A percentile compares a stretch with the other conserved stretches of the same genome.
Evolutionary conservation across 495 filamentous ascomycete genomes (phyloP).

Genomic region (Penicillium bovifimosum): DNA sequence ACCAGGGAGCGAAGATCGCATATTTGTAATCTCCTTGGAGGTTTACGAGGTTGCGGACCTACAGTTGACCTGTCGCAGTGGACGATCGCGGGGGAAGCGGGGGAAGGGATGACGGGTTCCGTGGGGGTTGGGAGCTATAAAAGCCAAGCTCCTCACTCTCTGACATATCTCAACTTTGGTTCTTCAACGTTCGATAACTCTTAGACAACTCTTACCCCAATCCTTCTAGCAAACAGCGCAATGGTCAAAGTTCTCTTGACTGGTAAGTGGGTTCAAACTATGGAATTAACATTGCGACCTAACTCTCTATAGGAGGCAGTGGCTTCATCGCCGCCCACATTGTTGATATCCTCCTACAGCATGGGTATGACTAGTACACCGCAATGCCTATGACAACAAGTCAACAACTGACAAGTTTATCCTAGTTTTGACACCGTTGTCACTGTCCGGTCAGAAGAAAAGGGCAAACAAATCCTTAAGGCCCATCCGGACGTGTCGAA

Average conservation of each 20-base stretch:
- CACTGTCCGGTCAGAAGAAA: conserved; percentile 75
- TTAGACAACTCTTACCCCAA: neutral
- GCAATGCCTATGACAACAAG: neutral
- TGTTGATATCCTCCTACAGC: conserved; percentile 65
- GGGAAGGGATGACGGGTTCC: conserved; percentile 23
- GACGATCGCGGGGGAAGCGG: conserved; percentile 14
- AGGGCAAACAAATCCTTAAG: conserved; percentile 67
- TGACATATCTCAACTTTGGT: neutral
- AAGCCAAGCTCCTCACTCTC: conserved; percentile 9
- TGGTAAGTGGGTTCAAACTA: conserved; percentile 19
- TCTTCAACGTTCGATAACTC: neutral
- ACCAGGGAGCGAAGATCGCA: neutral
- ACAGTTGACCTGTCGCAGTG: neutral
- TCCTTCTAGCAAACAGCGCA: neutral
- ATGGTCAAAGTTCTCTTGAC: conserved; percentile 44
- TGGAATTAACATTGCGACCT: neutral
- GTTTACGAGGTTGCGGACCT: no score
- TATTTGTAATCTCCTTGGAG: conserved; percentile 19
- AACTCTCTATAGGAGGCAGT: conserved; percentile 46
- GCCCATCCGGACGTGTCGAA: conserved; percentile 55
- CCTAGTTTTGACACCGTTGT: conserved; percentile 67
- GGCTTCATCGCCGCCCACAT: conserved; percentile 79
- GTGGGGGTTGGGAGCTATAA: conserved; percentile 21
- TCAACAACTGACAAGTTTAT: neutral
- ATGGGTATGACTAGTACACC: conserved; percentile 33